Conservation (phyloP, 2,329 filamentous ascomycete species). For the Penicillium sp. region DNA sequence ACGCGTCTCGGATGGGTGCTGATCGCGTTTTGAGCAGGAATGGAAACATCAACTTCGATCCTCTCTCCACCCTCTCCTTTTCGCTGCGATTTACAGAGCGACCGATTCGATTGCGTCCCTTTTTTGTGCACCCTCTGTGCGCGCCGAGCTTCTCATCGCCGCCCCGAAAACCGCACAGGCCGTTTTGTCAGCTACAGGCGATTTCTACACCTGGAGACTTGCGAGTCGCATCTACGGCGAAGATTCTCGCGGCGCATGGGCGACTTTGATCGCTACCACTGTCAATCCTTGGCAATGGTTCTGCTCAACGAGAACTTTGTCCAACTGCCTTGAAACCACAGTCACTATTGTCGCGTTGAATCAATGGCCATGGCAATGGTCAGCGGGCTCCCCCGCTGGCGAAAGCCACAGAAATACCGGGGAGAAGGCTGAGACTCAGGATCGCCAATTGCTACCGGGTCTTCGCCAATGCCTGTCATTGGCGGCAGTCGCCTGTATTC, state of each 20-base stretch:
- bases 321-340: conserved; percentile 89
- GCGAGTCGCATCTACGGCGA: conserved; percentile 70
- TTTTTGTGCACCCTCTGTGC: conserved; percentile 54
- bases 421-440: conserved; percentile 10
- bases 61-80: conserved; percentile 85
- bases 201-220: conserved; percentile 86
- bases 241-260: conserved; percentile 62
- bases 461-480: conserved; percentile 68
- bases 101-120: conserved; percentile 58
- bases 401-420: conserved; percentile 27
- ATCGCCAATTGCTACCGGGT: conserved; percentile 35
- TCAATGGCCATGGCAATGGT: conserved; percentile 82
- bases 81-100: conserved; percentile 70
- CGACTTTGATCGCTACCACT: conserved; percentile 67
- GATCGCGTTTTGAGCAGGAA: conserved; percentile 60
- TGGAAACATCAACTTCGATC: conserved; percentile 86
- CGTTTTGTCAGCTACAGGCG: conserved; percentile 71
- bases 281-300: conserved; percentile 96
- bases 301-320: conserved; percentile 87
- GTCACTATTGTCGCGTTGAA: conserved; percentile 77
- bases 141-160: conserved; percentile 66
- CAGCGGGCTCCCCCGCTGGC: conserved; percentile 43
- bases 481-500: conserved; percentile 77
- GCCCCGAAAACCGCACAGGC: conserved; percentile 77
- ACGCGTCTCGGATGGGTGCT: not conserved